Evolutionary conservation across 164 flowering plant species (phyloP), one percentile per base, ranked within the genome.

Genomic region (Saururus chinensis): DNA sequence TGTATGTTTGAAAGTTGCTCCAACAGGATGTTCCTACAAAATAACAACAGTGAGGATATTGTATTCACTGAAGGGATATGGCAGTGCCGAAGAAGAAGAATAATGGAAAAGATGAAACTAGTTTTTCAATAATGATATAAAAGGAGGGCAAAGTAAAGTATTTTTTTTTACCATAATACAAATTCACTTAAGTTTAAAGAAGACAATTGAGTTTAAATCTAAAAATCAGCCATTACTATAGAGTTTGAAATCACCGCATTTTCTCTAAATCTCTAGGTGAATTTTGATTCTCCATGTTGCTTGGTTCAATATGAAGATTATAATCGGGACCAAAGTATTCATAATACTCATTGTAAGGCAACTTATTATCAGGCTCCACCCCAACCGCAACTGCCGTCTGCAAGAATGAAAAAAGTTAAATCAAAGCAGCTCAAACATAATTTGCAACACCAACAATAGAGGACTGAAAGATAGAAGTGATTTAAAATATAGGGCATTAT

Each of bases 331-430:
- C 98, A 76, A 91, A 91, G 72, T 91, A 91, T 77, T 88, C 95
- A 53, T 74, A 91, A 64, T 88, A 91, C 53, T 86, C 95, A 71
- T 86, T 88, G 75, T 85, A 85, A 20, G 96, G 96, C 76, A 91
- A 64, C 51, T 76, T 81, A 64, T 88, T 85, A 51, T 88, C 96
- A 40, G 88, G 95, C 68, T 91, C 98, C 64, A 88, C 88, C 22
- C 86, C 98, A 53, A 91, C 92, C 25, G 98, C 98, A 71, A 91
- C 96, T 21, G 96, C 96, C 19, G 98, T 92, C 98, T 90, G 88
- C 60, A 61, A 63, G 60, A 75, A 48, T 51, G 20, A 56, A 70
- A 30, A 23, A 68, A 57, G 53, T n/a, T 7, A 24, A 64, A 55
- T 11, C 9, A 21, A 49, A 19, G 17, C 19, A 57, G 1, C 35